Evolutionary conservation across 352 stramenopile genomes (phyloP).

Genomic region (Globisporangium middletonii): DNA sequence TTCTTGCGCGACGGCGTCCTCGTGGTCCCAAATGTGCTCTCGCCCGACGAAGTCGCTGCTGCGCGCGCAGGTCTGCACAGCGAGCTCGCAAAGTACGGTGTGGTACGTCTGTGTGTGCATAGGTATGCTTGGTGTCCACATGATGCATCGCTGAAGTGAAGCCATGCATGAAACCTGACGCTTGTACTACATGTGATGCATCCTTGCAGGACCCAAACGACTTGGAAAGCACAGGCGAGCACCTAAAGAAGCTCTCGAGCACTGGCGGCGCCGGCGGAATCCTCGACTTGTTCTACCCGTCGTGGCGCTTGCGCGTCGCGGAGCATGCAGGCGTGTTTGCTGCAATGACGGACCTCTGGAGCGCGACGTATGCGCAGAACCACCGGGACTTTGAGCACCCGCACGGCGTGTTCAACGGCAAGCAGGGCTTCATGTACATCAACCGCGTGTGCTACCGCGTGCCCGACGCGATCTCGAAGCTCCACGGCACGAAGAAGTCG

Average conservation of each 20-base stretch:
- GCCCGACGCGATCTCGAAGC: constrained; percentile 55
- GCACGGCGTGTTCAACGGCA: constrained; percentile 61
- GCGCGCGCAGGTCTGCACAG: constrained; percentile 50
- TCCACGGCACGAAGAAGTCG: constrained; percentile 62
- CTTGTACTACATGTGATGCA: not conserved
- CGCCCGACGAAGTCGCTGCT: constrained; percentile 40
- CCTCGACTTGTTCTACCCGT: constrained; percentile 86
- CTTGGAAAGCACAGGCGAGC: constrained; percentile 49
- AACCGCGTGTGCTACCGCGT: constrained; percentile 83
- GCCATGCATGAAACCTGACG: too few species aligned
- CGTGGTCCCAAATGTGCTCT: constrained; percentile 71
- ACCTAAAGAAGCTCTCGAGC: constrained; percentile 80
- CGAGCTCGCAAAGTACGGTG: constrained; percentile 62
- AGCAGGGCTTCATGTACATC: constrained; percentile 84
- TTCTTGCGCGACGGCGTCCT: constrained; percentile 68
- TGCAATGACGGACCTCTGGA: constrained; percentile 82
- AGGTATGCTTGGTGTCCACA: too few species aligned
- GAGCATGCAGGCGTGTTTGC: constrained; percentile 67
- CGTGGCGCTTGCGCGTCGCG: constrained; percentile 76
- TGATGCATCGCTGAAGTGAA: not conserved
- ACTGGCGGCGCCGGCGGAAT: constrained; percentile 85
- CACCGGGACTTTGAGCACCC: constrained; percentile 63
- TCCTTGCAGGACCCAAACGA: constrained; percentile 48
- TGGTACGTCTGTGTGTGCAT: constrained; percentile 42
- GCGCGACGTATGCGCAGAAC: constrained; percentile 59